Base-by-base conservation (phyloP, 257 asterid genomes). In the Plantago ovata region DNA sequence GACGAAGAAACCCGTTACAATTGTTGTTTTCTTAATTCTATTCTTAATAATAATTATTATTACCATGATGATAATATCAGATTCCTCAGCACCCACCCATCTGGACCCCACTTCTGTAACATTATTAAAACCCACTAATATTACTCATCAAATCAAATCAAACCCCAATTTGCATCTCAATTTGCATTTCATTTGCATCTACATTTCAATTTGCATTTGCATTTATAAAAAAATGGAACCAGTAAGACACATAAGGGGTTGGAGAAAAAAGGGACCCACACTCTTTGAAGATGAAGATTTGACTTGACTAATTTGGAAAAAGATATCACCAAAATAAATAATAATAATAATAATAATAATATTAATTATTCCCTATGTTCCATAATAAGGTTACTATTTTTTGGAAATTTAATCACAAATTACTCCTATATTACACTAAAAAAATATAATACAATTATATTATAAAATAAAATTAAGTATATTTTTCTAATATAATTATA, bases 241-340 rank as follows among this genome's bases (percentile, higher is more conserved):
- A 76, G 82, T 72, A 65, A 64, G 79, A 78, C 80, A 75, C 75
- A 75, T 50, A 49, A 68, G 85, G 61, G 78, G 84, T 70, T 76
- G 74, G 80, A 22, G 38, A 44, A 28, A 6, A 28, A 28, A 76
- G 65, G 75, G 77, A 64, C 79, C 82, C 80, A 45, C 58, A 33
- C 41, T 33, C 18, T 75, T 72, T 64, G 72, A 79, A 72, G 66
- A 50, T 64, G 72, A 79, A 72, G 66, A 50, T 84, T 80, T 79
- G 91, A 84, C 94, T 75, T 87, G 86, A 81, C 94, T 76, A 24
- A 47, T 38, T 38, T 64, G 44, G 46, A 56, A 61, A 48, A 57
- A 38, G 38, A 13, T 20, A 56, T 33, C 51, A 54, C 42, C 2
- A n/a, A n/a, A 45, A 36, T 20, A 9, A 39, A 18, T 38, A 23